Conservation (phyloP, 2,329 filamentous ascomycete genomes). For the Epichloe gansuensis region DNA sequence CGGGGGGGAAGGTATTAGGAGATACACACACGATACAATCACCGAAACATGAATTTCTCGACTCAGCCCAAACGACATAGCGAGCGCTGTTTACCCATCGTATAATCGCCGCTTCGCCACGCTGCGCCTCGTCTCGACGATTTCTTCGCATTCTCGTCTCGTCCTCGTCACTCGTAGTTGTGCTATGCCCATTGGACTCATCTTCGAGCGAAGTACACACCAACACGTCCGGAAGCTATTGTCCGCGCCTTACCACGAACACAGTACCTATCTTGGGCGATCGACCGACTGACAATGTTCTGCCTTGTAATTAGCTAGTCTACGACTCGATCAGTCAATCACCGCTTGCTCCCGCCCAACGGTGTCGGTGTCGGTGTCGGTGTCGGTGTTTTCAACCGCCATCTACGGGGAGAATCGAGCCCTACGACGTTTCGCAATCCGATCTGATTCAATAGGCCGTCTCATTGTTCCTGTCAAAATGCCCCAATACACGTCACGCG, state of each 20-base stretch:
- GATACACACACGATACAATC: neutral
- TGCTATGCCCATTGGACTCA: neutral
- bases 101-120: neutral
- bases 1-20: neutral
- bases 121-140: neutral
- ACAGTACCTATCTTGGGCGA: neutral
- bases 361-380: neutral
- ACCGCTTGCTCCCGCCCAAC: neutral
- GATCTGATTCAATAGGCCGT: neutral
- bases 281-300: neutral
- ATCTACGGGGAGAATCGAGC: neutral
- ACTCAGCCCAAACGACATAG: neutral
- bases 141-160: neutral
- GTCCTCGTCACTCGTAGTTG: neutral
- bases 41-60: neutral
- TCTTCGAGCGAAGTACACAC: neutral
- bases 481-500: conserved; percentile 55
- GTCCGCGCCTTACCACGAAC: neutral
- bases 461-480: conserved; percentile 27
- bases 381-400: neutral
- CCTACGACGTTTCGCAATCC: neutral
- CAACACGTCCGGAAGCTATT: no score
- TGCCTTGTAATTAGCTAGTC: neutral
- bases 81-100: neutral
- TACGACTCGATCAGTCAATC: neutral